These are phyloP conservation scores for Thuidium tamariscinum DNA, from an alignment of 225 moss, liverwort and hornwort genomes.

Conservation along the genomic window DNA sequence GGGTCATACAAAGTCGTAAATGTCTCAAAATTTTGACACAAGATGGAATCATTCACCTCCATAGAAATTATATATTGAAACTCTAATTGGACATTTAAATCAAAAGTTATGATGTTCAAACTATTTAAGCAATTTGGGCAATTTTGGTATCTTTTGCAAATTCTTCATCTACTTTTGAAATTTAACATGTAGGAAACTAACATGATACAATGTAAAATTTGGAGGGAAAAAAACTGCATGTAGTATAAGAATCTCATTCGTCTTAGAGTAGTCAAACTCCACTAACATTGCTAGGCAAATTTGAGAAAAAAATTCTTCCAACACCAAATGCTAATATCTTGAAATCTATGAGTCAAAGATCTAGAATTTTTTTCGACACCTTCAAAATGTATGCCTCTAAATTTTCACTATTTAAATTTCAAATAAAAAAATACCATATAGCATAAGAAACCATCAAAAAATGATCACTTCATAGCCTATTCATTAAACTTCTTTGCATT, in stretches of 20 bases:
- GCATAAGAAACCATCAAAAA: not conserved
- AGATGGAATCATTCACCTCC: not conserved
- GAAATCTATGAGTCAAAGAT: not conserved
- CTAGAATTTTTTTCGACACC: no score
- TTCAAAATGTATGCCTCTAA: not conserved
- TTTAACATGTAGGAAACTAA: not conserved
- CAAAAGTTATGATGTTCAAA: not conserved
- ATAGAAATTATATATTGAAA: not conserved
- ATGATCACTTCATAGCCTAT: no score
- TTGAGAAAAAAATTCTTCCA: not conserved
- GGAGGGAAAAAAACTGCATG: no score
- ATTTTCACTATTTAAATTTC: not conserved
- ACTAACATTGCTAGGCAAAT: not conserved
- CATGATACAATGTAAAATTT: not conserved
- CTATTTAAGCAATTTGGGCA: accelerated
- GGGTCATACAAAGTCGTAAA: accelerated
- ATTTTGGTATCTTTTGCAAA: not conserved
- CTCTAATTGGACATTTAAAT: accelerated
- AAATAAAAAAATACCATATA: not conserved
- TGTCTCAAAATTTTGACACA: not conserved
- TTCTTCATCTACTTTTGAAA: not conserved
- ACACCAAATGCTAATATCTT: not conserved
- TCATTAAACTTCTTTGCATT: not conserved
- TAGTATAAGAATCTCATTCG: not conserved
- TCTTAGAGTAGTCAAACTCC: not conserved